Percentiles rank a stretch among this genome's conserved stretches.
Conservation (phyloP, 2,329 filamentous ascomycete genomes). For the Bertia moriformis region DNA sequence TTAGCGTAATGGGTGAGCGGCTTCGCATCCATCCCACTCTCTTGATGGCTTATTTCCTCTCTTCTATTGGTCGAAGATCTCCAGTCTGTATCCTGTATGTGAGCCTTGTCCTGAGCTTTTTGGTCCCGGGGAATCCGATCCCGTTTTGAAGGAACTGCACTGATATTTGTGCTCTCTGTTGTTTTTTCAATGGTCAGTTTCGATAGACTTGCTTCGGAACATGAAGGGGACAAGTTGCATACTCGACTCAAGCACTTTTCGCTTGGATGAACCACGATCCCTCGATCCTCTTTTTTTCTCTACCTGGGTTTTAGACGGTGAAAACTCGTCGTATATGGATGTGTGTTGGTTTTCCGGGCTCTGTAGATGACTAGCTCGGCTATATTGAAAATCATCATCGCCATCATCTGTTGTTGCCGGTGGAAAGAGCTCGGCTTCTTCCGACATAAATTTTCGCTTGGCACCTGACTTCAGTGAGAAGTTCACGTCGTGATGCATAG, state of each 20-base stretch:
- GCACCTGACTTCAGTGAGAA: neutral
- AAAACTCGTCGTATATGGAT: no score
- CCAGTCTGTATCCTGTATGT: no score
- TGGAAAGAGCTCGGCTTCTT: constrained; percentile 5
- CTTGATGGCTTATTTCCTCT: no score
- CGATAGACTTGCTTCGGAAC: constrained; percentile 2
- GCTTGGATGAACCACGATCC: constrained; percentile 7
- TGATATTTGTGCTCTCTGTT: neutral
- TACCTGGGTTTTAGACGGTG: neutral
- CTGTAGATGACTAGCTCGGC: no score
- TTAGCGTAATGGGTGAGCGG: no score
- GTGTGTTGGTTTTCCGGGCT: no score
- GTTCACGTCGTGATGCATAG: no score
- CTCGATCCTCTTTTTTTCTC: constrained; percentile 4
- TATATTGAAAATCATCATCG: constrained; percentile 18
- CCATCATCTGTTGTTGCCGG: constrained; percentile 7
- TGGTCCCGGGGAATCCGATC: no score
- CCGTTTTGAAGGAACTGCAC: no score
- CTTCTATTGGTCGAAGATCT: no score
- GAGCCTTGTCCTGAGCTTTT: no score
- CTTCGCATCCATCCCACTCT: no score
- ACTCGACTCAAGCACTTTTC: constrained; percentile 25
- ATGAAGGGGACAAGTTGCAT: constrained; percentile 8
- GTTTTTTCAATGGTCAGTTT: neutral
- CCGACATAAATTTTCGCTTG: neutral